These are phyloP conservation scores for Aegilops sharonensis DNA, from an alignment of 176 grass and related monocot species.

Conservation along the genomic window DNA sequence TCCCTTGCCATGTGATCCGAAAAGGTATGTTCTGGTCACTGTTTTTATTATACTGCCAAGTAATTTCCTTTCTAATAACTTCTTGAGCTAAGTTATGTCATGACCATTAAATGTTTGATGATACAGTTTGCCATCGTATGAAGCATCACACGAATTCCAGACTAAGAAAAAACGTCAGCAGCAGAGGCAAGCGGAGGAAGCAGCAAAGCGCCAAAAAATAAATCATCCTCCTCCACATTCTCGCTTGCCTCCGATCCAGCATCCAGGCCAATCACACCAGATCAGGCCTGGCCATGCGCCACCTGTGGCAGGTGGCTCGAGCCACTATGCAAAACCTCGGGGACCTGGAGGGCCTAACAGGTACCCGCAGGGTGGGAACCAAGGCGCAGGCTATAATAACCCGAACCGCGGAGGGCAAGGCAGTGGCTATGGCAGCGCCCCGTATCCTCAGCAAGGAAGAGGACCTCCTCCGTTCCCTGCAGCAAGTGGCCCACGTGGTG, in stretches of 20 bases:
- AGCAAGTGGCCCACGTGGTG: slow-evolving; percentile 37
- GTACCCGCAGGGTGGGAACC: slow-evolving; percentile 67
- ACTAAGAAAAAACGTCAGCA: slow-evolving; percentile 96
- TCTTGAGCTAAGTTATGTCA: neutral
- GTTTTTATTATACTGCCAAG: neutral
- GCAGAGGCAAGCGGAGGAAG: slow-evolving; percentile 88
- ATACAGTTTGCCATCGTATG: slow-evolving; percentile 85
- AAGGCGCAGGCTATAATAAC: slow-evolving; percentile 62
- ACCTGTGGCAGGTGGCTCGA: slow-evolving; percentile 57
- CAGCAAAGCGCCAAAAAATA: slow-evolving; percentile 87
- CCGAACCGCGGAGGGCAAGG: slow-evolving; percentile 72
- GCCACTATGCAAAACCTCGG: slow-evolving; percentile 78
- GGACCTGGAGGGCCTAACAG: slow-evolving; percentile 76
- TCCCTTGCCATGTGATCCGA: slow-evolving; percentile 83
- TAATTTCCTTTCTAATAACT: neutral
- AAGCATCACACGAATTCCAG: slow-evolving; percentile 90
- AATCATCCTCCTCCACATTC: slow-evolving; percentile 82
- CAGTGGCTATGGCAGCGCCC: slow-evolving; percentile 59
- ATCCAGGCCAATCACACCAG: slow-evolving; percentile 63
- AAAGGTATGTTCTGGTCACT: slow-evolving; percentile 46
- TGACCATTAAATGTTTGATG: neutral
- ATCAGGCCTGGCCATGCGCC: slow-evolving; percentile 70
- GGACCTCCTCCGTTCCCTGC: slow-evolving; percentile 54
- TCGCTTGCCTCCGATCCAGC: slow-evolving; percentile 90
- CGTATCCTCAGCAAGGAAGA: slow-evolving; percentile 70